Percentiles rank a stretch among this genome's conserved stretches.
These are phyloP conservation scores for Arthrocladium fulminans DNA, from an alignment of 2,329 filamentous ascomycete species.

Conservation along the genomic window DNA sequence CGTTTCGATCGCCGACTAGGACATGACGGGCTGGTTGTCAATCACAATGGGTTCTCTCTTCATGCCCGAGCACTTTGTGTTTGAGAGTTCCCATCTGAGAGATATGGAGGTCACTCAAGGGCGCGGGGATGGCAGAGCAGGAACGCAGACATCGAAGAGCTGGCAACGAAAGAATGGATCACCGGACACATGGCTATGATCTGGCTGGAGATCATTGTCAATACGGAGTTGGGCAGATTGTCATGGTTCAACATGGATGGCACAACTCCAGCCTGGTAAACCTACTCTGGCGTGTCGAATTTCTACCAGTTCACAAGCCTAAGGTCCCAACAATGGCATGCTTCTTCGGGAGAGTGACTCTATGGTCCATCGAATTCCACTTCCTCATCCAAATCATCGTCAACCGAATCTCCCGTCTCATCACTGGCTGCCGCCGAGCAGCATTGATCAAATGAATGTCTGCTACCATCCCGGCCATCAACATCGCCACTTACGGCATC, in stretches of 20 bases:
- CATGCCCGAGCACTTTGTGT: neutral
- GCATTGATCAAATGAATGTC: conserved; percentile 40
- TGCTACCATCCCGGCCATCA: conserved; percentile 40
- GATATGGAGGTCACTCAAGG: neutral
- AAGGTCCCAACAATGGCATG: too few species aligned
- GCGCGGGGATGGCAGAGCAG: conserved; percentile 2
- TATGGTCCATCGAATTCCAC: conserved; percentile 29
- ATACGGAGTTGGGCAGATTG: neutral
- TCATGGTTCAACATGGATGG: conserved; percentile 3
- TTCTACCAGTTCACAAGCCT: too few species aligned
- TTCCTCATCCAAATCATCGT: conserved; percentile 35
- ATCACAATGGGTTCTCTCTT: neutral
- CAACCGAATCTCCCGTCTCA: conserved; percentile 36
- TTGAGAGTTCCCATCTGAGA: neutral
- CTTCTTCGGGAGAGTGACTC: conserved; percentile 4
- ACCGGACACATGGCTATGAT: neutral
- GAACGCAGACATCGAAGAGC: neutral
- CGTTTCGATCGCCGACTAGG: too few species aligned
- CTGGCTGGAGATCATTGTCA: neutral
- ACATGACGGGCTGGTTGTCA: neutral
- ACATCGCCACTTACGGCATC: conserved; percentile 46
- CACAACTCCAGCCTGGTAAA: neutral
- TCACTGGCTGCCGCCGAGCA: conserved; percentile 31
- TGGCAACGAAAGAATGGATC: neutral
- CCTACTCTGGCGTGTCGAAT: neutral